Conservation (phyloP, 2,329 filamentous ascomycete genomes). For the Aspergillus melleus region DNA sequence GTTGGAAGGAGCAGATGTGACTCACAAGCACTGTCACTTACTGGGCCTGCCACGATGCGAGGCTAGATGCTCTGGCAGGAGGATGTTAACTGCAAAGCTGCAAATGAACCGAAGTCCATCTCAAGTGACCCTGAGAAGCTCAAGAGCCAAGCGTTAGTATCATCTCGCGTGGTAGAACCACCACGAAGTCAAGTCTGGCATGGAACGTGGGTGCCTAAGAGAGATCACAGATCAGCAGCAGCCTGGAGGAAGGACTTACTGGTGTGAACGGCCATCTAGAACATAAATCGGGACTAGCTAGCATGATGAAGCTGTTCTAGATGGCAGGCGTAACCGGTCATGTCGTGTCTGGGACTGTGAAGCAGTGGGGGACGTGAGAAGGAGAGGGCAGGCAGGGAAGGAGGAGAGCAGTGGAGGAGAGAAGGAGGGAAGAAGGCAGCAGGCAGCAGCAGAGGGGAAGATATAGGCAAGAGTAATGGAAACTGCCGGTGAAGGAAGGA, state of each 20-base stretch:
- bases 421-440: background rate
- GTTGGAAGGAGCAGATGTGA: background rate
- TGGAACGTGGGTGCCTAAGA: background rate
- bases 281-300: background rate
- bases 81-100: background rate
- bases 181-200: background rate
- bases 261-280: background rate
- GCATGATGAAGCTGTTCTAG: background rate
- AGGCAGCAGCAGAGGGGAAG: background rate
- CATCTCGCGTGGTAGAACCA: background rate
- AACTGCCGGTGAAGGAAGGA: background rate
- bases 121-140: background rate
- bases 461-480: no score
- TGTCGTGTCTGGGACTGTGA: background rate
- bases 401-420: background rate
- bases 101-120: background rate
- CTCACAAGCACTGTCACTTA: slow-evolving; percentile 20
- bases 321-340: background rate
- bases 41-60: slow-evolving; percentile 19
- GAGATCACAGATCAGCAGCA: background rate
- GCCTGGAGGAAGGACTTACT: background rate
- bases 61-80: slow-evolving; percentile 2
- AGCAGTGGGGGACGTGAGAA: background rate
- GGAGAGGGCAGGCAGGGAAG: background rate
- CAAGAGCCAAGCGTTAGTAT: background rate